Percentiles rank a stretch among this genome's conserved stretches.
Evolutionary conservation across 2,329 filamentous ascomycete genomes (phyloP).

Genomic region (Talaromyces pinophilus): DNA sequence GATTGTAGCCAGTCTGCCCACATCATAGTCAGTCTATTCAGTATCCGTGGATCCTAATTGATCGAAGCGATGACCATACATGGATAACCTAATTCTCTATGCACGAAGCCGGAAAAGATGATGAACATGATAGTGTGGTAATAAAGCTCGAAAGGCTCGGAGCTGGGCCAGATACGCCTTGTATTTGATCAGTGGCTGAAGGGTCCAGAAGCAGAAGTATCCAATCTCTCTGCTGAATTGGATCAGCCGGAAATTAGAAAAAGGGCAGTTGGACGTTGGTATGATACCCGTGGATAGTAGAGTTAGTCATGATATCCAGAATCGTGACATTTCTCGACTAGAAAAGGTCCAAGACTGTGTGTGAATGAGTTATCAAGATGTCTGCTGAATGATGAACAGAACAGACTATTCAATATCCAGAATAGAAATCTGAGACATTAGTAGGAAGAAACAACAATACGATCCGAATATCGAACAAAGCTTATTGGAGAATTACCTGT

Average conservation of each 20-base stretch:
- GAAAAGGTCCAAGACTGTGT: neutral
- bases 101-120: neutral
- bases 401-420: neutral
- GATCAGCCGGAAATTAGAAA: neutral
- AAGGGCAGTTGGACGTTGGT: neutral
- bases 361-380: neutral
- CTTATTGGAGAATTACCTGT: constrained; percentile 26
- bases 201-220: neutral
- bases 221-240: neutral
- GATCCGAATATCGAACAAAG: constrained; percentile 6
- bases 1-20: neutral
- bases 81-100: neutral
- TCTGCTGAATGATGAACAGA: neutral
- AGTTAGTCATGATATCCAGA: neutral
- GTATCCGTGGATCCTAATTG: neutral
- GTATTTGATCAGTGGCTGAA: neutral
- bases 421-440: neutral
- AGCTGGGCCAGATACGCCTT: neutral
- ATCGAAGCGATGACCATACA: neutral
- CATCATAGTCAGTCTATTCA: neutral
- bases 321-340: neutral
- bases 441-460: neutral
- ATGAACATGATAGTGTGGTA: neutral
- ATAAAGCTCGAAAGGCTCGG: neutral
- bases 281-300: neutral